These are phyloP conservation scores for Chlorociboria aeruginascens DNA, from an alignment of 495 filamentous ascomycete genomes.

Conservation along the genomic window DNA sequence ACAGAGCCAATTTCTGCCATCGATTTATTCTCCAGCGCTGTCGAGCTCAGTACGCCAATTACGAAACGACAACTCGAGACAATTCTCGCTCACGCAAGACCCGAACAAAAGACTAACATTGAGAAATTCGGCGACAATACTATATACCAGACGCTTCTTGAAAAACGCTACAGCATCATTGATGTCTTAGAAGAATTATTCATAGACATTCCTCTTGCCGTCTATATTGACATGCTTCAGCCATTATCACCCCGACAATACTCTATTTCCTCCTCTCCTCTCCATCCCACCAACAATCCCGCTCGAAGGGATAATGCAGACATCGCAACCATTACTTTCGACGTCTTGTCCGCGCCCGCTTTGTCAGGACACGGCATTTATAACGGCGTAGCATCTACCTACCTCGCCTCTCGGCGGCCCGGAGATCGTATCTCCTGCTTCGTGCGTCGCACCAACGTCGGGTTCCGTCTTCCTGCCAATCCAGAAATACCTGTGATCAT, in stretches of 20 bases:
- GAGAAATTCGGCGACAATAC: neutral
- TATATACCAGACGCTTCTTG: neutral
- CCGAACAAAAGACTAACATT: neutral
- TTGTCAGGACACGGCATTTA: neutral
- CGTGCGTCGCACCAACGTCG: neutral
- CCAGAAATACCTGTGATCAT: conserved; percentile 51
- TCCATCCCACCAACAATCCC: neutral
- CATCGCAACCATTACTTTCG: neutral
- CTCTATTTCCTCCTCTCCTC: neutral
- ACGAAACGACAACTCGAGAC: neutral
- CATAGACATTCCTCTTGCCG: neutral
- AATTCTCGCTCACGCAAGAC: neutral
- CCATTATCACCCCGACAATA: neutral
- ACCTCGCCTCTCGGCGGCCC: neutral
- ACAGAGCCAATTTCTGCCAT: too few relatives aligned
- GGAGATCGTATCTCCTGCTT: neutral
- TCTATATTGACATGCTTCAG: neutral
- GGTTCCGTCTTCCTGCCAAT: neutral
- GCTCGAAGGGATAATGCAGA: too few relatives aligned
- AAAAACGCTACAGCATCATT: neutral
- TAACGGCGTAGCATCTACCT: neutral
- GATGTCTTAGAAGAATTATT: neutral
- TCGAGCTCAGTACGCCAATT: neutral
- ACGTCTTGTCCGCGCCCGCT: neutral
- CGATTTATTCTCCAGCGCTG: neutral